A percentile compares a stretch with the other conserved stretches of the same genome.
Evolutionary conservation across 495 filamentous ascomycete species (phyloP).

Genomic region (Daldinia vernicosa): DNA sequence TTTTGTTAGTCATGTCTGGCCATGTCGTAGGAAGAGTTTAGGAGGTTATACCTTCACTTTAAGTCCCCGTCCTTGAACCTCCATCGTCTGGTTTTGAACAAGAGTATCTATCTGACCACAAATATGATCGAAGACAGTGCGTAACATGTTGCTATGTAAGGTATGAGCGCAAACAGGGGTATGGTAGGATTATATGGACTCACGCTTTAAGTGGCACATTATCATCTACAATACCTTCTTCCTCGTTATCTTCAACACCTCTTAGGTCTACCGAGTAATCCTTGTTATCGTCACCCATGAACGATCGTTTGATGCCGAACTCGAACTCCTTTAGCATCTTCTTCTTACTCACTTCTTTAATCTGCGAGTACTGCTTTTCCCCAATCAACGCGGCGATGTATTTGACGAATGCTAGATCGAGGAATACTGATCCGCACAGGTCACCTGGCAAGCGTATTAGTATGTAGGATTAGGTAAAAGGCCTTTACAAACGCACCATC

Average conservation of each 20-base stretch:
- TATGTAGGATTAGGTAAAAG: not conserved
- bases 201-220: not conserved
- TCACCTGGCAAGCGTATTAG: not conserved
- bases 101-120: constrained; percentile 1
- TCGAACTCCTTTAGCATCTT: constrained; percentile 4
- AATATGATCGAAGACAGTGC: constrained; percentile 7
- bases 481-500: not conserved
- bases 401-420: not conserved
- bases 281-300: not conserved
- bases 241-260: constrained; percentile 7
- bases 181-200: not conserved
- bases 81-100: not conserved
- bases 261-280: not conserved
- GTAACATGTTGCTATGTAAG: not conserved
- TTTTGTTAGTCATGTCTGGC: not conserved
- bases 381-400: not conserved
- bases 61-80: not conserved
- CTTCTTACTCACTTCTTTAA: constrained; percentile 6
- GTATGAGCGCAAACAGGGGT: not conserved
- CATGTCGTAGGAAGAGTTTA: too few relatives aligned
- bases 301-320: constrained; percentile 3
- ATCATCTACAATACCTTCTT: not conserved
- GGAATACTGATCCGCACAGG: not conserved
- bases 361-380: not conserved
- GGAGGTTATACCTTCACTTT: not conserved